Base-by-base conservation (phyloP, 768 basidiomycete genomes). In the Holtermanniella nyarrowii region DNA sequence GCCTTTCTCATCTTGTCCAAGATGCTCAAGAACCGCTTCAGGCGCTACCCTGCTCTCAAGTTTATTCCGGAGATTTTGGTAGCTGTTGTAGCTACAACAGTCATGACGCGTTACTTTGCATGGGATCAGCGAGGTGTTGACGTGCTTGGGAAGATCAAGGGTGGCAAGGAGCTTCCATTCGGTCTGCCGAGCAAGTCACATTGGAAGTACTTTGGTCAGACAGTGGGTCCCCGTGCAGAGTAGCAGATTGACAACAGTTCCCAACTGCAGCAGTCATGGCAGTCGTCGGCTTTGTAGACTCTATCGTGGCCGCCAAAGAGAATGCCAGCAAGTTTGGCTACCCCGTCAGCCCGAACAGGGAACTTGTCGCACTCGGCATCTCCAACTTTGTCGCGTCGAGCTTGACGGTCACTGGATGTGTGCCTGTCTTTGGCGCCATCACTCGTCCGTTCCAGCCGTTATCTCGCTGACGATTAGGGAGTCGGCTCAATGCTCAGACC, bases 251-350 rank as follows among this genome's bases (percentile, higher is more conserved):
- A 25, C 3, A 11, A 4, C 50, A 72, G 69, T 62, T 73, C 42
- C 66, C 72, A 0, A 70, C 70, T 4, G 68, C 72, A 0, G 69
- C 69, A 24, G 90, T 89, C 1, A 84, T 85, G 1, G 88, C 86
- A 1, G 84, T 88, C 3, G 78, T 86, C 20, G 95, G 95, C 1
- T 95, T 91, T 69, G 75, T 99, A 54, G 93, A 99, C 68, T 88
- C 85, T 54, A 89, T 95, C 55, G 88, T 90, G 2, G 86, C 90
- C 0, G 93, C 93, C 2, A 95, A 97, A 63, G 90, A 96, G 68
- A 91, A 86, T 54, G 81, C 82, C 0, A 79, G 81, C 3, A 82
- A 83, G 12, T 96, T 84, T 63, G 85, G 87, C 2, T 84, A 96
- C 68, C 79, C 85, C 0, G 85, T 97, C 57, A 86, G 82, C 57